Conservation (phyloP, 2,329 filamentous ascomycete species). For the Penicillium concentricum region DNA sequence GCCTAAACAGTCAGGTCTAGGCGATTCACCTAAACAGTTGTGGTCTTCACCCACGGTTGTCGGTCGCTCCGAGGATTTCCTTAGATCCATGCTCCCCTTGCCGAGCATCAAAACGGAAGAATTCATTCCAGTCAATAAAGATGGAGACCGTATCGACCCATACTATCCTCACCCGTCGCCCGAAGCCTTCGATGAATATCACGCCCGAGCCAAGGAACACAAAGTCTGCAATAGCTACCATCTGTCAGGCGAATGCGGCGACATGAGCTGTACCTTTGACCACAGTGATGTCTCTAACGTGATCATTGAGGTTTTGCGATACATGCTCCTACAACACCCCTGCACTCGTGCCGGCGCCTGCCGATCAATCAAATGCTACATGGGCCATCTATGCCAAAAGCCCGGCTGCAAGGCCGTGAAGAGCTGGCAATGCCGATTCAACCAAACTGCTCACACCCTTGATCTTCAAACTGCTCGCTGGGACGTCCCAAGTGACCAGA, state of each 20-base stretch:
- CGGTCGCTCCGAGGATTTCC: slow-evolving; percentile 23
- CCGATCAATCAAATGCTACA: slow-evolving; percentile 44
- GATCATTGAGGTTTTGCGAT: slow-evolving; percentile 44
- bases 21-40: slow-evolving; percentile 16
- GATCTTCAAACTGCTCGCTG: slow-evolving; percentile 25
- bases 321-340: slow-evolving; percentile 45
- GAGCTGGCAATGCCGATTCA: slow-evolving; percentile 32
- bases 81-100: slow-evolving; percentile 19
- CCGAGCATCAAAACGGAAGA: slow-evolving; percentile 21
- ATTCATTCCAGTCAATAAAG: slow-evolving; percentile 49
- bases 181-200: slow-evolving; percentile 43
- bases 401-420: slow-evolving; percentile 32
- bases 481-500: slow-evolving; percentile 24
- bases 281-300: slow-evolving; percentile 45
- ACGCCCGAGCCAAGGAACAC: slow-evolving; percentile 34
- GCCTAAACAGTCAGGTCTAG: slow-evolving; percentile 16
- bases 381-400: slow-evolving; percentile 46
- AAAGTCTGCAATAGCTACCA: slow-evolving; percentile 54
- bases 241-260: slow-evolving; percentile 42
- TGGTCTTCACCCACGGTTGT: slow-evolving; percentile 12
- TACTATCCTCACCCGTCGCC: slow-evolving; percentile 38
- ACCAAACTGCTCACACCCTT: slow-evolving; percentile 27
- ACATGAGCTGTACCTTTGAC: slow-evolving; percentile 45
- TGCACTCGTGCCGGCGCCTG: slow-evolving; percentile 46
- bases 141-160: slow-evolving; percentile 49